These are phyloP conservation scores for Lupinus albus DNA, from an alignment of 306 rosid species.

Conservation along the genomic window DNA sequence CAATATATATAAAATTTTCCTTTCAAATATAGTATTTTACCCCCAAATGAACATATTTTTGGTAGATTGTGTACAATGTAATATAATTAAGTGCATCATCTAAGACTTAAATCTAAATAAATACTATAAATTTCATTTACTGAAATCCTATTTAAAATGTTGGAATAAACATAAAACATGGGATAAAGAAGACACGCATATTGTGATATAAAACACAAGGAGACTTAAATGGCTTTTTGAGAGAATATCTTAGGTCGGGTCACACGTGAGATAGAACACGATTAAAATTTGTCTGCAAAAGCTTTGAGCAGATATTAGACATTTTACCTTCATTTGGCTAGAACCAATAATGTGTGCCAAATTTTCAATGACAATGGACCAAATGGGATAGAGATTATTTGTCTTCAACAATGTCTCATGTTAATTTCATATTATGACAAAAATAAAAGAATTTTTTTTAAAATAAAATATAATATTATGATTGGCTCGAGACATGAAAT, in stretches of 20 bases:
- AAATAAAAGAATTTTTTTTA: too few species aligned
- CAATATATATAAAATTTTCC: too few species aligned
- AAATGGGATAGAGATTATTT: too few species aligned
- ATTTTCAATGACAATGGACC: neutral
- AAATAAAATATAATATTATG: too few species aligned
- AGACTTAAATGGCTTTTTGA: constrained; percentile 1
- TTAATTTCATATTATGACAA: too few species aligned
- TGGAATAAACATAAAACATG: neutral
- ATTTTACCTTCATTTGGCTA: neutral
- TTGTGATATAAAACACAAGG: neutral
- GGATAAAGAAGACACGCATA: neutral
- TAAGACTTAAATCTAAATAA: too few species aligned
- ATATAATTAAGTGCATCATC: neutral
- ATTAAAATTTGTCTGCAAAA: constrained; percentile 6
- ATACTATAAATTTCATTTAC: too few species aligned
- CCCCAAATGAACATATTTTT: neutral
- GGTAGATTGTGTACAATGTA: neutral
- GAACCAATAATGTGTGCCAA: neutral
- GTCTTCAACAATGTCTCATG: too few species aligned
- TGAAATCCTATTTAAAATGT: neutral
- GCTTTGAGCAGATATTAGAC: neutral
- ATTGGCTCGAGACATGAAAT: too few species aligned
- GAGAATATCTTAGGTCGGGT: neutral
- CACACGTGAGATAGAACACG: neutral
- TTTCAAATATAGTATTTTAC: too few species aligned